phyloP scores from a whole-genome alignment of 2,329 filamentous ascomycete genomes.

The Fusarium mexicanum region DNA sequence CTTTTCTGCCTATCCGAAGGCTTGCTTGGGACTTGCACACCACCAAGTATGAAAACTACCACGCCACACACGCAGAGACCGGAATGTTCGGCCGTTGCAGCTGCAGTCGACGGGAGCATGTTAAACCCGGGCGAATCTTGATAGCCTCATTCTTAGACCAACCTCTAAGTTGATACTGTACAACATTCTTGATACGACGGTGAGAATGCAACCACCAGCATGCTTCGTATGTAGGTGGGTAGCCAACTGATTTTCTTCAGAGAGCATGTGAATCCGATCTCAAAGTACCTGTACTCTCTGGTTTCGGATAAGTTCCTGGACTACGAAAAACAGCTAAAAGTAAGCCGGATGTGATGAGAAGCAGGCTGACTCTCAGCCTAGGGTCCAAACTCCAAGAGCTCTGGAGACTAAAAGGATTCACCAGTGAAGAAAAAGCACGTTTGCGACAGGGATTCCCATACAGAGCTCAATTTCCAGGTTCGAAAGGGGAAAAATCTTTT shows the following conservation, averaged over 20 bases:
- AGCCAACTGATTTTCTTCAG: neutral
- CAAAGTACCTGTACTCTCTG: neutral
- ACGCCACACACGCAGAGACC: conserved; percentile 1
- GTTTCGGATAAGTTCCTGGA: conserved; percentile 1
- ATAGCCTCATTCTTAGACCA: conserved; percentile 23
- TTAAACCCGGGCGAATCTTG: conserved; percentile 1
- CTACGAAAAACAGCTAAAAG: neutral
- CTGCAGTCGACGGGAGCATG: neutral
- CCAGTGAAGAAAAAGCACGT: conserved; percentile 30
- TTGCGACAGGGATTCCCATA: conserved; percentile 10
- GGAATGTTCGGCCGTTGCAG: conserved; percentile 17
- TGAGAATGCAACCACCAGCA: neutral
- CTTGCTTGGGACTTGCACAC: conserved; percentile 1
- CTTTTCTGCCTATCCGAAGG: neutral
- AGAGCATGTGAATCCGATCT: neutral
- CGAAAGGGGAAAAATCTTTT: neutral
- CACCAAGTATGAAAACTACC: neutral
- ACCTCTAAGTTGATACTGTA: neutral
- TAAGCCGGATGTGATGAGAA: neutral
- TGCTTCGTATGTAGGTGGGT: conserved; percentile 4
- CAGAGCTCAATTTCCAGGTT: conserved; percentile 4
- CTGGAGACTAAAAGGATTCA: neutral
- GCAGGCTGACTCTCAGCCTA: neutral
- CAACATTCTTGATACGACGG: conserved; percentile 1
- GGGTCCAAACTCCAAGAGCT: conserved; percentile 11